Conservation (phyloP, 2,329 filamentous ascomycete genomes). For the Botryotinia narcissicola region DNA sequence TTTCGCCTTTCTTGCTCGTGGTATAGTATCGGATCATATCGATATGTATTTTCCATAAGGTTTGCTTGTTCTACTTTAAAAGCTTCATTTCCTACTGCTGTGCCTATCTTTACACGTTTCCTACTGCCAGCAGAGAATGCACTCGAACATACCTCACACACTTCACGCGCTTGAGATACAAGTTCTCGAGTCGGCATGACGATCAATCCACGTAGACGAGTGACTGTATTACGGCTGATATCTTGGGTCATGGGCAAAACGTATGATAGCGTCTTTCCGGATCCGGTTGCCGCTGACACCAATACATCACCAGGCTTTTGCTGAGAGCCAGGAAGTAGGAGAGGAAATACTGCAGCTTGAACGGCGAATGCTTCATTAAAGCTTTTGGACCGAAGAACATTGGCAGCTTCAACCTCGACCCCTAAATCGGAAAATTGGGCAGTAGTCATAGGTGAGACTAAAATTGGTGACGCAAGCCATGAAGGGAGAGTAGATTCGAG, state of each 20-base stretch:
- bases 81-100: conserved; percentile 77
- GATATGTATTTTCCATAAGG: conserved; percentile 61
- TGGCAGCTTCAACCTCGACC: conserved; percentile 58
- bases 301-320: conserved; percentile 73
- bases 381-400: conserved; percentile 63
- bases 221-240: conserved; percentile 62
- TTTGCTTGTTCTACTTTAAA: conserved; percentile 63
- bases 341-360: conserved; percentile 75
- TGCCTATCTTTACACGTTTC: conserved; percentile 74
- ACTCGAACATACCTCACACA: conserved; percentile 70
- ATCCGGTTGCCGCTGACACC: conserved; percentile 90
- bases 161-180: conserved; percentile 79
- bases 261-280: conserved; percentile 92
- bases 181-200: conserved; percentile 90
- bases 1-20: conserved; percentile 42
- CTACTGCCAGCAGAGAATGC: conserved; percentile 55
- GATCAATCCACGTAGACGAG: conserved; percentile 73
- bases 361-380: conserved; percentile 74
- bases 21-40: conserved; percentile 65
- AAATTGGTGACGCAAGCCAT: conserved; percentile 78
- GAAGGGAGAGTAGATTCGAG: conserved; percentile 75
- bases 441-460: conserved; percentile 59
- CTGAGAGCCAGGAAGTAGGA: conserved; percentile 66
- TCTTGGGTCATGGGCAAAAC: conserved; percentile 80
- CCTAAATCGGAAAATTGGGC: conserved; percentile 63